phyloP scores from a whole-genome alignment of 1,284 basidiomycete genomes.

The Vanrija sp. region DNA sequence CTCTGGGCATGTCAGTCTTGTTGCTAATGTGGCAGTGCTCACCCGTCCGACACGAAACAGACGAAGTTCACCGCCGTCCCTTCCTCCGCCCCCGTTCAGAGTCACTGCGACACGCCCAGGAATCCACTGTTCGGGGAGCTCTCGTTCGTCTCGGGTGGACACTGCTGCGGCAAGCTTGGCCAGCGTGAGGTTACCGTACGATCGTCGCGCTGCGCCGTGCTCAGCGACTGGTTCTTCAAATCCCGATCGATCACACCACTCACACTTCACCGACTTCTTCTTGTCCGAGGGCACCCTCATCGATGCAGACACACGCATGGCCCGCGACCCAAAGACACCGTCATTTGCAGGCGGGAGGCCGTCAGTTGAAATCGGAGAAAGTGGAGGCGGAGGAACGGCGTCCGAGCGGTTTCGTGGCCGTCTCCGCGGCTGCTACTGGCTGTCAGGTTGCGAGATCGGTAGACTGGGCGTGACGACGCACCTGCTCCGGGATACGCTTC shows the following conservation, averaged over 20 bases:
- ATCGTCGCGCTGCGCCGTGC: not conserved
- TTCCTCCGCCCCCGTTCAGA: constrained; percentile 11
- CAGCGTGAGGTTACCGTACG: not conserved
- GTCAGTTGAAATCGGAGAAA: not conserved
- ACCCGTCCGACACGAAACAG: constrained; percentile 3
- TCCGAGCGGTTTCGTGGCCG: no score
- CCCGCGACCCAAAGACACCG: not conserved
- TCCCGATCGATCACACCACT: not conserved
- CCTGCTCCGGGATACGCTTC: not conserved
- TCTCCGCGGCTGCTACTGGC: no score
- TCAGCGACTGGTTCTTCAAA: not conserved
- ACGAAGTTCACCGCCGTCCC: constrained; percentile 12
- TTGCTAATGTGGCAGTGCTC: not conserved
- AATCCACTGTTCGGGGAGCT: not conserved
- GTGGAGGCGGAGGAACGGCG: not conserved
- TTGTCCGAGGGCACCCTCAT: not conserved
- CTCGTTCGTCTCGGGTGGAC: not conserved
- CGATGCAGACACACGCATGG: not conserved
- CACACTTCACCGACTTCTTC: constrained; percentile 1
- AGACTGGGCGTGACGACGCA: not conserved
- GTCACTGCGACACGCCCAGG: not conserved
- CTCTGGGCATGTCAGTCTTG: not conserved
- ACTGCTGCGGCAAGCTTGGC: not conserved
- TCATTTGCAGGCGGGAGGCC: not conserved
- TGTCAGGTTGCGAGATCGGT: no score